Base-by-base conservation (phyloP, 495 filamentous ascomycete genomes). In the Penicillium roqueforti region DNA sequence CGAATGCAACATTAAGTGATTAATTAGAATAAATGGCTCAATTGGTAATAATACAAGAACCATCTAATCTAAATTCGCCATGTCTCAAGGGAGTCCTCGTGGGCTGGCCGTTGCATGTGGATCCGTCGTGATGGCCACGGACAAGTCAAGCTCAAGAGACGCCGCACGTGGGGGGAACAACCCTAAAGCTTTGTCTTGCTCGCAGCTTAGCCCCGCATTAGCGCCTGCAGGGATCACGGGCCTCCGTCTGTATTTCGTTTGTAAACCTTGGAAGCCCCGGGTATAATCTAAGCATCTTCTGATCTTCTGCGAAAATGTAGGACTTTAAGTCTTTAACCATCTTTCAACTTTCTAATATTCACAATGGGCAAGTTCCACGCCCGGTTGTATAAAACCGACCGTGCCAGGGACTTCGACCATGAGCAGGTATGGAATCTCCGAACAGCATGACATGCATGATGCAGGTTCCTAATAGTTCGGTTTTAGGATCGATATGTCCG, bases 381-480 rank as follows among this genome's bases (percentile, higher is more conserved):
- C 26, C 56, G 71, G 57, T 60, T 76, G 51, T 77, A 77, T 47
- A 76, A 76, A 47, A 77, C 75, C 55, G 75, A 77, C 53, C 74
- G 75, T 40, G 75, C 75, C 48, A 65, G 72, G 54, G 75, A 77
- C 39, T 77, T 77, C 43, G 75, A 76, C 50, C 75, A 77, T 66
- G 75, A 77, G 59, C 71, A 75, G 65, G 74, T 77, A 52, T 31
- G 39, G 20, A 43, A 9, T 14, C 8, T 20, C 45, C 4, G 22
- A 6, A 22, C 18, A 3, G 3, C 31, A 42, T 42, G 26, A 7
- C 4, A 47, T 54, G 20, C 22, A 44, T n/a, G n/a, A n/a, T n/a
- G n/a, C n/a, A 10, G 16, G 5, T 18, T 39, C 10, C 26, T 48
- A 29, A 32, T 19, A 41, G 9, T 20, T 38, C 9, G 10, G 4